Conservation (phyloP, 2,329 filamentous ascomycete genomes). For the Fusarium sp. region DNA sequence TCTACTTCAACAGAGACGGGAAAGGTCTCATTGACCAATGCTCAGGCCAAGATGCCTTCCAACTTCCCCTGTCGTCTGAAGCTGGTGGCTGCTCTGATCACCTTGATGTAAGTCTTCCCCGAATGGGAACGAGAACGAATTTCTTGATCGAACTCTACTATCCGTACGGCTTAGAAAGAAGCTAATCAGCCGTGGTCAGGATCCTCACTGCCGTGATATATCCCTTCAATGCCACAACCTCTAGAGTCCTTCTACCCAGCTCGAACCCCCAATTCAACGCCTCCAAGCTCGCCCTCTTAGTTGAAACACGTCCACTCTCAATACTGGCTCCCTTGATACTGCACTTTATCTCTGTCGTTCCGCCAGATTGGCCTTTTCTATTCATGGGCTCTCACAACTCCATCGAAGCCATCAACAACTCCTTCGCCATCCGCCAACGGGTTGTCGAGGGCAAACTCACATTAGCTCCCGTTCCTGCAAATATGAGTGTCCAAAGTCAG, state of each 20-base stretch:
- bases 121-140: not conserved
- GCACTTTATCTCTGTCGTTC: slow-evolving; percentile 67
- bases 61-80: not conserved
- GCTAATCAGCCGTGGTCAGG: not conserved
- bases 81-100: not conserved
- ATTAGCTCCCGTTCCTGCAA: slow-evolving; percentile 62
- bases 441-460: slow-evolving; percentile 60
- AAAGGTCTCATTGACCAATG: too few relatives aligned
- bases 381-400: slow-evolving; percentile 65
- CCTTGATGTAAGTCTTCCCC: not conserved
- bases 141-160: not conserved
- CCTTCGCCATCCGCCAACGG: slow-evolving; percentile 59
- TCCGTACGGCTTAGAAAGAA: not conserved
- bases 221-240: not conserved
- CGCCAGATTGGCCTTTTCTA: slow-evolving; percentile 67
- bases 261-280: slow-evolving; percentile 26
- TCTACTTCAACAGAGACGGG: not conserved
- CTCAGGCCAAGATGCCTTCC: too few relatives aligned
- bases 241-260: not conserved
- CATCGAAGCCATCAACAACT: slow-evolving; percentile 58
- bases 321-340: slow-evolving; percentile 65
- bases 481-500: slow-evolving; percentile 62
- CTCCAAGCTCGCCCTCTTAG: slow-evolving; percentile 66
- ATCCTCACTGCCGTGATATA: not conserved
- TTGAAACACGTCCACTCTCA: slow-evolving; percentile 63